phyloP scores from a whole-genome alignment of 305 asterid genomes.

The Fraxinus platypoda region DNA sequence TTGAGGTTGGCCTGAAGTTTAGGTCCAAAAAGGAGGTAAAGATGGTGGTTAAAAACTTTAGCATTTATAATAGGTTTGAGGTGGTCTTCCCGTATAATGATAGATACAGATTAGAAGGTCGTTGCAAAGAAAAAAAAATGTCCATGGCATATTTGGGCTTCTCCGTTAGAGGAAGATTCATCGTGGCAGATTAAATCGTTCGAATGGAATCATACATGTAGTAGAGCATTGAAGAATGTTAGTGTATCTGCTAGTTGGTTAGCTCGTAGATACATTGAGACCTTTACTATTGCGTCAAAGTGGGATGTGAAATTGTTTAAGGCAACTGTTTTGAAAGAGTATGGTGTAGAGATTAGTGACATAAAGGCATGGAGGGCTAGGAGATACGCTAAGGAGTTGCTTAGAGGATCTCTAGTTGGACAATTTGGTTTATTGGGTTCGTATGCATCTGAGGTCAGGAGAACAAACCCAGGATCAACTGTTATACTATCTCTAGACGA shows the following conservation, averaged over 20 bases:
- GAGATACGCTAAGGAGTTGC: no score
- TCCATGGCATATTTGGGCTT: background rate
- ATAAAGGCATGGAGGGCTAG: no score
- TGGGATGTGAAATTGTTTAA: no score
- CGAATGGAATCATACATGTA: background rate
- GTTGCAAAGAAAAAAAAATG: background rate
- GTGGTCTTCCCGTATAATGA: no score
- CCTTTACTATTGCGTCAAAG: no score
- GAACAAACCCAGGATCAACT: background rate
- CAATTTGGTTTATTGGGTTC: background rate
- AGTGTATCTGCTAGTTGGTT: background rate
- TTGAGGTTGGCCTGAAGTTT: no score
- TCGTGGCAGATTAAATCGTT: background rate
- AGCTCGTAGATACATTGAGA: background rate
- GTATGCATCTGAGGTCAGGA: background rate
- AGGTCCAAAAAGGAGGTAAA: no score
- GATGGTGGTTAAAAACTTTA: no score
- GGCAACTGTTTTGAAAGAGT: no score
- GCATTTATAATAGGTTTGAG: no score
- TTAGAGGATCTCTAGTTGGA: background rate
- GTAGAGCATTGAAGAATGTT: background rate
- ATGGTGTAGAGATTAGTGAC: no score
- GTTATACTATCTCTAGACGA: background rate
- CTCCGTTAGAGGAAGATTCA: background rate
- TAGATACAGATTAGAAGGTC: no score